Evolutionary conservation across 495 filamentous ascomycete species (phyloP).

Genomic region (Aspergillus saccharolyticus): DNA sequence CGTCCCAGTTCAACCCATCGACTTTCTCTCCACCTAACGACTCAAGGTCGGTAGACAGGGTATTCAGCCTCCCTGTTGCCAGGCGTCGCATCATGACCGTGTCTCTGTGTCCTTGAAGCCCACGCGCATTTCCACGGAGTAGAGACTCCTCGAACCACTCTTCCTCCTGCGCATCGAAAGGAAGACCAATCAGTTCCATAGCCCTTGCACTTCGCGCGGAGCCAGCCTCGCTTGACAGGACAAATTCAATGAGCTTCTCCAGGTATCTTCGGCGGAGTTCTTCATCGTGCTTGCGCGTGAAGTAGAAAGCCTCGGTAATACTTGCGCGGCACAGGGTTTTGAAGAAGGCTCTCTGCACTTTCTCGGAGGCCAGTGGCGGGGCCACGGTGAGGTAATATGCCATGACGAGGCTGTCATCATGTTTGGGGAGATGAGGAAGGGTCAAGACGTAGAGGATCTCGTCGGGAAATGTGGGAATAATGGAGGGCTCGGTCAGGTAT

Average conservation of each 20-base stretch:
- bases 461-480: conserved; percentile 74
- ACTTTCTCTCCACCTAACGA: conserved; percentile 44
- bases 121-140: conserved; percentile 54
- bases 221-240: conserved; percentile 44
- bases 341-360: conserved; percentile 59
- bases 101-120: conserved; percentile 58
- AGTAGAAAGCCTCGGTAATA: conserved; percentile 69
- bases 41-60: conserved; percentile 32
- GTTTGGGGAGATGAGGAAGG: conserved; percentile 47
- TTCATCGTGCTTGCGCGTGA: conserved; percentile 60
- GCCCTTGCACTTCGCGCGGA: conserved; percentile 49
- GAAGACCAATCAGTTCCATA: conserved; percentile 65
- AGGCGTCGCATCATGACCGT: conserved; percentile 65
- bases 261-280: conserved; percentile 56
- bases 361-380: conserved; percentile 55
- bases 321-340: conserved; percentile 60
- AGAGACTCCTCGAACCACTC: conserved; percentile 65
- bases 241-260: conserved; percentile 59
- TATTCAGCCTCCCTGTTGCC: conserved; percentile 46
- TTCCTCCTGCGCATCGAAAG: conserved; percentile 64
- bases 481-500: conserved; percentile 66
- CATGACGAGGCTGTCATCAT: conserved; percentile 61
- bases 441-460: conserved; percentile 72
- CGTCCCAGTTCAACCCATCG: conserved; percentile 51
- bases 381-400: conserved; percentile 72